phyloP scores from a whole-genome alignment of 352 stramenopile species.

The Globisporangium paroecandrum region DNA sequence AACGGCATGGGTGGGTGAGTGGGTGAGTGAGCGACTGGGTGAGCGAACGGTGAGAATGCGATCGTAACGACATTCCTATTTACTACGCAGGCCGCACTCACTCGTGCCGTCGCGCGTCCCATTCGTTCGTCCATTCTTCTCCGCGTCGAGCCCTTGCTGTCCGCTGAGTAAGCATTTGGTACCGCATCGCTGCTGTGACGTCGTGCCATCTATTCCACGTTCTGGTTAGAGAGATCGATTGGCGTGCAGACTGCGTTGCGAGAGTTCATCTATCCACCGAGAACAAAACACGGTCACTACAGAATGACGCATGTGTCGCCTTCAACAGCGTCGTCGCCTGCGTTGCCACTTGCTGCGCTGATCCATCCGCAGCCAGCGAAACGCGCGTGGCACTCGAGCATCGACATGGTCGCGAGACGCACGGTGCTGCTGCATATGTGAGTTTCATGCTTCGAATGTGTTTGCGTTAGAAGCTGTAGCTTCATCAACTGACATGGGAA shows the following conservation, averaged over 20 bases:
- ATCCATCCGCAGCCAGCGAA: constrained; percentile 20
- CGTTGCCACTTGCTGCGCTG: constrained; percentile 5
- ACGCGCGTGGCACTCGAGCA: constrained; percentile 35
- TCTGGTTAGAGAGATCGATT: background rate
- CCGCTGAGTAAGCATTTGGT: background rate
- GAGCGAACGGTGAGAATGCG: background rate
- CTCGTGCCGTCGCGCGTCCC: constrained; percentile 1
- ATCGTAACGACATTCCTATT: constrained; percentile 3
- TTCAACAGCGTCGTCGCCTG: background rate
- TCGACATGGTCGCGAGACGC: constrained; percentile 37
- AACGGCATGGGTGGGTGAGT: background rate
- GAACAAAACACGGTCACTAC: background rate
- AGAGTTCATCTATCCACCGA: background rate
- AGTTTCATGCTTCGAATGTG: background rate
- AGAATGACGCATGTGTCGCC: constrained; percentile 12
- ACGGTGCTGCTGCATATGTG: constrained; percentile 59
- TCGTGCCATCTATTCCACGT: background rate
- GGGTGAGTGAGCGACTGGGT: background rate
- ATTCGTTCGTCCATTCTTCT: background rate
- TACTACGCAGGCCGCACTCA: constrained; percentile 4
- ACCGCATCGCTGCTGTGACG: background rate
- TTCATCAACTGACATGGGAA: background rate
- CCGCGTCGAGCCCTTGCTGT: background rate
- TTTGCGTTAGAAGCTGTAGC: background rate
- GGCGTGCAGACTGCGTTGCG: background rate